Conservation (phyloP, 1,284 basidiomycete species). For the Vanrija sp. region DNA sequence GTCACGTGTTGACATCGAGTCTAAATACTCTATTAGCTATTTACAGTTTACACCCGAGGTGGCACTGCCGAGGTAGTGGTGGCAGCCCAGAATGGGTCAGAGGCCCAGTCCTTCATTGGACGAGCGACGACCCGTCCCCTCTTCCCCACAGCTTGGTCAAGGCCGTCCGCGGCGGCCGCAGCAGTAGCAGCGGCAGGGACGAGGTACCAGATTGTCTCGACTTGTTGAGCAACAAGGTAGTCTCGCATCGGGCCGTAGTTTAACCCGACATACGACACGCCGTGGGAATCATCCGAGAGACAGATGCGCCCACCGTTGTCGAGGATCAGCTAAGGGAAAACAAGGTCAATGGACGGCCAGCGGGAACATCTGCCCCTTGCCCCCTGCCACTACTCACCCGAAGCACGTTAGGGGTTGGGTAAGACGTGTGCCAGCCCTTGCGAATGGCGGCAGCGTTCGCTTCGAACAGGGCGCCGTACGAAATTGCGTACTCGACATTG, state of each 20-base stretch:
- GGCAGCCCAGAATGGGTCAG: slow-evolving; percentile 28
- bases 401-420: slow-evolving; percentile 75
- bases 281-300: slow-evolving; percentile 94
- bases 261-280: slow-evolving; percentile 77
- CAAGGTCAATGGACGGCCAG: background rate
- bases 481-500: slow-evolving; percentile 69
- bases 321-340: slow-evolving; percentile 60
- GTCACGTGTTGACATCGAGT: no score
- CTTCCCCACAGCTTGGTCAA: slow-evolving; percentile 28
- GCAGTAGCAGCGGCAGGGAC: slow-evolving; percentile 15
- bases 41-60: no score
- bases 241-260: slow-evolving; percentile 68
- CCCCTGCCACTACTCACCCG: slow-evolving; percentile 54
- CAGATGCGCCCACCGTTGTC: slow-evolving; percentile 67
- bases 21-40: no score
- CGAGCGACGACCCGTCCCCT: slow-evolving; percentile 31
- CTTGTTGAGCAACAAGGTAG: slow-evolving; percentile 63
- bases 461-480: slow-evolving; percentile 90
- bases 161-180: slow-evolving; percentile 49
- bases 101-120: slow-evolving; percentile 18
- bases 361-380: background rate
- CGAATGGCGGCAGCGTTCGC: slow-evolving; percentile 86
- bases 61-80: no score
- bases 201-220: slow-evolving; percentile 69
- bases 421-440: slow-evolving; percentile 82